These are phyloP conservation scores for Psidium friedrichsthalianum DNA, from an alignment of 345 rosid species.

Conservation along the genomic window DNA sequence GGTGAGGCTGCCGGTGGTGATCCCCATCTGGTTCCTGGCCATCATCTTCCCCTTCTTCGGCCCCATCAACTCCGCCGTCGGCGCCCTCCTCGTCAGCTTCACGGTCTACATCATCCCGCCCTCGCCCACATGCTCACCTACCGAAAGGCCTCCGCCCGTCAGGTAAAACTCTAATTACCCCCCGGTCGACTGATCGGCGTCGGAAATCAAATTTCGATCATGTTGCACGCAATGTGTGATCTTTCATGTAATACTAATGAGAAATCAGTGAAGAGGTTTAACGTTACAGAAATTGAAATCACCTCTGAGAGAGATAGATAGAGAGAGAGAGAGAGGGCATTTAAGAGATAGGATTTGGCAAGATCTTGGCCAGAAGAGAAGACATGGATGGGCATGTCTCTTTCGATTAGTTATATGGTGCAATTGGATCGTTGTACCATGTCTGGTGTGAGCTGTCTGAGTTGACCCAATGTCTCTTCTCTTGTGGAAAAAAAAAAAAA, in stretches of 20 bases:
- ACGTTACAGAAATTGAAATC: background rate
- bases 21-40: slow-evolving; percentile 97
- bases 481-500: background rate
- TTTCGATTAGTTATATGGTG: slow-evolving; percentile 35
- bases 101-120: slow-evolving; percentile 89
- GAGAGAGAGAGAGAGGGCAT: slow-evolving; percentile 14
- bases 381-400: slow-evolving; percentile 25
- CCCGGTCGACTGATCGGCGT: background rate
- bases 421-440: slow-evolving; percentile 12
- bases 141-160: slow-evolving; percentile 84
- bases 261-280: background rate
- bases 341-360: slow-evolving; percentile 31
- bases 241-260: background rate
- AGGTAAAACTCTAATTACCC: slow-evolving; percentile 32
- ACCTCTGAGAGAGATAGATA: background rate
- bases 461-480: slow-evolving; percentile 1
- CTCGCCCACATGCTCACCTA: slow-evolving; percentile 97
- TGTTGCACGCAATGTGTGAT: background rate
- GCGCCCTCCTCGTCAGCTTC: slow-evolving; percentile 97
- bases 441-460: slow-evolving; percentile 26
- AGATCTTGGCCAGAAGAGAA: slow-evolving; percentile 8
- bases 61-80: slow-evolving; percentile 93
- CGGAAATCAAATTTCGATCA: background rate
- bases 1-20: slow-evolving; percentile 84
- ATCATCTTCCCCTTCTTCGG: slow-evolving; percentile 98